These are phyloP conservation scores for Solanum hybrid DNA, from an alignment of 305 asterid genomes.

Conservation along the genomic window DNA sequence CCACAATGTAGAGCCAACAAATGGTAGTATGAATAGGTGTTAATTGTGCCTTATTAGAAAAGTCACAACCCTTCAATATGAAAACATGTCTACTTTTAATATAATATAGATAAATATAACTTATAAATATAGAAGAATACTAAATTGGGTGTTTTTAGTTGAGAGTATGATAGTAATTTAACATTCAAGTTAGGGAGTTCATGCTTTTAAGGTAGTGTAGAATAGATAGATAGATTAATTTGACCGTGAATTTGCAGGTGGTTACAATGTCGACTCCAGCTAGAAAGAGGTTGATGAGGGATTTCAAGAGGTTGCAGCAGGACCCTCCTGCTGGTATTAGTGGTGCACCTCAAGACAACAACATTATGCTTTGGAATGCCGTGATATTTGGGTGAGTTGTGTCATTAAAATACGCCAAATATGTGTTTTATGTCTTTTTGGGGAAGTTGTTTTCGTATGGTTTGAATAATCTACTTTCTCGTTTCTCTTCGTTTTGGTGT, in stretches of 20 bases:
- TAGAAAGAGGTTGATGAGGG: constrained; percentile 82
- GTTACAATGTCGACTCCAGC: constrained; percentile 62
- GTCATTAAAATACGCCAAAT: not conserved
- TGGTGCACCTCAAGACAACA: constrained; percentile 74
- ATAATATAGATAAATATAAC: no score
- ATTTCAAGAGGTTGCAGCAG: constrained; percentile 76
- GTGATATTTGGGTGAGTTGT: constrained; percentile 68
- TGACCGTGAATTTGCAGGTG: constrained; percentile 21
- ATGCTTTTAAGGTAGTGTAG: not conserved
- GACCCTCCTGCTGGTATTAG: constrained; percentile 81
- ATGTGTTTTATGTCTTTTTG: not conserved
- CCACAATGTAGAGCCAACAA: not conserved
- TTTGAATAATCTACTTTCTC: constrained; percentile 25
- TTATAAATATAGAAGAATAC: no score
- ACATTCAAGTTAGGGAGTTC: no score
- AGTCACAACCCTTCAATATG: not conserved
- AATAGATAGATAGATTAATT: not conserved
- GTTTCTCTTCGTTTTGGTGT: constrained; percentile 37
- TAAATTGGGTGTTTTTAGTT: no score
- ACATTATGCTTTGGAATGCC: constrained; percentile 79
- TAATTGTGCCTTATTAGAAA: not conserved
- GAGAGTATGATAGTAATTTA: no score
- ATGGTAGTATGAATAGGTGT: not conserved
- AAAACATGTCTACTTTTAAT: not conserved
- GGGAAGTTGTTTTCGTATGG: constrained; percentile 9